Percentiles rank a stretch among this genome's conserved stretches.
phyloP scores from a whole-genome alignment of 2,329 filamentous ascomycete species.

The Metarhizium humberi region DNA sequence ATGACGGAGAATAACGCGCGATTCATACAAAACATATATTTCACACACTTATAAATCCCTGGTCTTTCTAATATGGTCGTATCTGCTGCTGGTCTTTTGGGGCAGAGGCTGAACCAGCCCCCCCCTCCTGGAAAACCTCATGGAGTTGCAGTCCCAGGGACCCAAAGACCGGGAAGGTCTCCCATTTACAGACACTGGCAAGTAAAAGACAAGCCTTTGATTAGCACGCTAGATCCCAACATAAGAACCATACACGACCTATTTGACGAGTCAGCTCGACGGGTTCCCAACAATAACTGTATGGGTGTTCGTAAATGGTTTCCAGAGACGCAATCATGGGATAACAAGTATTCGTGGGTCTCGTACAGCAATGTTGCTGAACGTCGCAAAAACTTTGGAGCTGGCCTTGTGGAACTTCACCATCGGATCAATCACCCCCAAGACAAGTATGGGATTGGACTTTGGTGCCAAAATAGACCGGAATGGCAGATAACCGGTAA shows the following conservation, averaged over 20 bases:
- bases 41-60: background rate
- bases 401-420: constrained; percentile 76
- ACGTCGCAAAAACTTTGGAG: constrained; percentile 75
- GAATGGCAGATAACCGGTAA: constrained; percentile 77
- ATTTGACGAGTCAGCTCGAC: constrained; percentile 60
- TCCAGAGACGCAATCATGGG: constrained; percentile 59
- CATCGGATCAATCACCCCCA: constrained; percentile 52
- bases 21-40: no score
- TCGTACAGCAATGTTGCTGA: constrained; percentile 71
- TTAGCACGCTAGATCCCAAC: constrained; percentile 63
- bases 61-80: background rate
- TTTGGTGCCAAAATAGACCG: constrained; percentile 78
- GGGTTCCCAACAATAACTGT: constrained; percentile 58
- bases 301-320: constrained; percentile 78
- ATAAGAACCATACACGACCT: constrained; percentile 68
- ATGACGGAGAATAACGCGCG: background rate
- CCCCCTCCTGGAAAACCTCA: constrained; percentile 71
- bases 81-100: background rate
- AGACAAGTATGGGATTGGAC: constrained; percentile 61
- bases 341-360: constrained; percentile 70
- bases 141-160: constrained; percentile 66
- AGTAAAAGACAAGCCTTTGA: constrained; percentile 58
- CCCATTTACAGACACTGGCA: constrained; percentile 77
- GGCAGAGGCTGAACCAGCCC: constrained; percentile 44
- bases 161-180: constrained; percentile 61